Base-by-base conservation (phyloP, 805 yeast genomes). In the Candida nonsorbophila region DNA sequence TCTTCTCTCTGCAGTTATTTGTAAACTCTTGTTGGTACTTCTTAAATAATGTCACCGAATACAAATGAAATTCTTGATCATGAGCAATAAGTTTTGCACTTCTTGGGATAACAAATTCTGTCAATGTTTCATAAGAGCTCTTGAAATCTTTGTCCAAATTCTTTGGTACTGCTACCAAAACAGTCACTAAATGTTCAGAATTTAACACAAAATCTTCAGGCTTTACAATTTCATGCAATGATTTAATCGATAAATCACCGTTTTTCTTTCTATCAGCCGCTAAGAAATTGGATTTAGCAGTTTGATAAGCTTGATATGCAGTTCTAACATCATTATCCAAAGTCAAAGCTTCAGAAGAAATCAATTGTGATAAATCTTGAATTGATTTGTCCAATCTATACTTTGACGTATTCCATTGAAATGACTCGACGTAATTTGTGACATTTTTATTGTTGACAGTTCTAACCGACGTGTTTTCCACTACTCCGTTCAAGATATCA, bases 231-330 rank as follows among this genome's bases (percentile, higher is more conserved):
- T 85, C 92, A 52, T 90, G 97, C 37, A 92, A 67, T 3, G 96
- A 84, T 54, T 84, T 79, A 32, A 90, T 88, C 3, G 95, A 80
- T 41, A 92, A 69, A 54, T 92, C 96, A 34, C 99, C 99, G 21
- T 84, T 81, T 55, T 82, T 83, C 61, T 88, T 88, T 49, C 97
- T 77, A 57, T 90, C 95, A 7, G 94, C 90, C 8, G 95, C 87
- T 27, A 79, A 71, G 37, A 87, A 69, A 51, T 79, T 84, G 24
- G 94, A 76, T 59, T 80, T 84, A 27, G 97, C 95, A 27, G 77
- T 73, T 46, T 77, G 83, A 61, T 86, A 92, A 42, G 66, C 70
- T 38, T 81, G 74, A 51, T 72, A 81, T n/a, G 83, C 66, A n/a
- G 72, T 60, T 52, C 84, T 75, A 26, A 92, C 83, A 53, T 92